These are phyloP conservation scores for Cercis canadensis DNA, from an alignment of 306 rosid genomes.

Conservation along the genomic window DNA sequence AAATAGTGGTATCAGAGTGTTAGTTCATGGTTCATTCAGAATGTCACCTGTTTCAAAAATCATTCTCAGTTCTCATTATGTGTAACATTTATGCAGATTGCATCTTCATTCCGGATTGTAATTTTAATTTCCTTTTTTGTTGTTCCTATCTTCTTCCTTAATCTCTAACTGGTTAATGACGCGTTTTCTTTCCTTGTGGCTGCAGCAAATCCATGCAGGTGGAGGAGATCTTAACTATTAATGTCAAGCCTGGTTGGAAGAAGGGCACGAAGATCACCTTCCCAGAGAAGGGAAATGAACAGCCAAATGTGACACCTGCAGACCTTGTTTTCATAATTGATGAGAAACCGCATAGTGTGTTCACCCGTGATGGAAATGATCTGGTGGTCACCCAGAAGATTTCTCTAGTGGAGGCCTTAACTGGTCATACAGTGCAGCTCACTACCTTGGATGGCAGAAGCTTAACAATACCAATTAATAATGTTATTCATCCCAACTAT, in stretches of 20 bases:
- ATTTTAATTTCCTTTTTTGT: not conserved
- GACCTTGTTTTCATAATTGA: constrained; percentile 63
- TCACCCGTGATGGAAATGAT: constrained; percentile 60
- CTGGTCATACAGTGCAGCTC: constrained; percentile 60
- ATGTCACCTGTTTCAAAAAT: no score
- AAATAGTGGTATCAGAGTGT: not conserved
- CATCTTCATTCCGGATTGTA: not conserved
- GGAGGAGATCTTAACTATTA: constrained; percentile 65
- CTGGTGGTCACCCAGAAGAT: constrained; percentile 52
- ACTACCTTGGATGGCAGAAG: constrained; percentile 62
- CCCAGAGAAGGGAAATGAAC: constrained; percentile 67
- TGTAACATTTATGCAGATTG: not conserved
- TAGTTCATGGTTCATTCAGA: not conserved
- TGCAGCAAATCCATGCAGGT: constrained; percentile 54
- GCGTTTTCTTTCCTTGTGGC: not conserved
- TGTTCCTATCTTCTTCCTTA: not conserved
- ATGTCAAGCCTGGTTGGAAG: constrained; percentile 71
- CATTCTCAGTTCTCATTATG: not conserved
- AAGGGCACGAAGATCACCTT: constrained; percentile 75
- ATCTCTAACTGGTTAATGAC: not conserved
- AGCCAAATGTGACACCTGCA: constrained; percentile 47
- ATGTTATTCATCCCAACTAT: constrained; percentile 58
- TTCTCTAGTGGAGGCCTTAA: constrained; percentile 60
- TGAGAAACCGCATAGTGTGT: constrained; percentile 56
- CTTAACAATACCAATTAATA: constrained; percentile 54